Evolutionary conservation across 2,329 filamentous ascomycete genomes (phyloP).

Genomic region (Curvularia spicifera): DNA sequence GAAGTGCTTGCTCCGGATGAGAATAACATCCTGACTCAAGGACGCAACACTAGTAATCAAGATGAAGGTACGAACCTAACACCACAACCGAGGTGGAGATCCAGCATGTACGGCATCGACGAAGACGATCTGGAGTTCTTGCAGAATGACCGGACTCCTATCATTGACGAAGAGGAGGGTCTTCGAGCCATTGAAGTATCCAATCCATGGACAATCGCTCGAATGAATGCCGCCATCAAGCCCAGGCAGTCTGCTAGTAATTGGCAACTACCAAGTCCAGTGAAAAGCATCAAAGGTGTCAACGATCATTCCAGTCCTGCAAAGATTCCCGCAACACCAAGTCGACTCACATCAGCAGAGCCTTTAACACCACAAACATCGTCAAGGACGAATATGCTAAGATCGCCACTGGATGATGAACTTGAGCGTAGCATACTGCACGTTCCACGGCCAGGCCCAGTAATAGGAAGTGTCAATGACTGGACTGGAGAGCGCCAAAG

Average conservation of each 20-base stretch:
- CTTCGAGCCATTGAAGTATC: constrained; percentile 45
- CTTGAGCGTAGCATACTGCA: constrained; percentile 20
- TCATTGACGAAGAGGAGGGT: constrained; percentile 36
- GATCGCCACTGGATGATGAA: constrained; percentile 7
- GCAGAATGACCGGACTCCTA: constrained; percentile 19
- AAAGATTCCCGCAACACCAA: constrained; percentile 2
- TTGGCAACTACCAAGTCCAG: constrained; percentile 35
- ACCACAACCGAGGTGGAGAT: constrained; percentile 36
- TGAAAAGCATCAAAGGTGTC: constrained; percentile 22
- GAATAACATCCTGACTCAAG: constrained; percentile 2
- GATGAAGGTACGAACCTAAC: neutral
- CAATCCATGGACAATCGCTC: constrained; percentile 60
- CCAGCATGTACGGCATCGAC: constrained; percentile 50
- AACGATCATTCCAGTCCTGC: constrained; percentile 18
- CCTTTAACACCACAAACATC: constrained; percentile 29
- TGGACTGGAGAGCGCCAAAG: neutral
- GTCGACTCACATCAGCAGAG: constrained; percentile 1
- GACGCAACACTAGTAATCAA: neutral
- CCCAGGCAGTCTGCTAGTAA: constrained; percentile 19
- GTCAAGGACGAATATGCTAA: constrained; percentile 11
- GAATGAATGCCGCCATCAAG: constrained; percentile 51
- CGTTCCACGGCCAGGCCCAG: neutral
- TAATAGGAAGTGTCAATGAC: neutral
- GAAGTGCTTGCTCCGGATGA: neutral
- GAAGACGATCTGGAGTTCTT: constrained; percentile 44